phyloP scores from a whole-genome alignment of 1,284 basidiomycete species.

The Tremellales sp. region DNA sequence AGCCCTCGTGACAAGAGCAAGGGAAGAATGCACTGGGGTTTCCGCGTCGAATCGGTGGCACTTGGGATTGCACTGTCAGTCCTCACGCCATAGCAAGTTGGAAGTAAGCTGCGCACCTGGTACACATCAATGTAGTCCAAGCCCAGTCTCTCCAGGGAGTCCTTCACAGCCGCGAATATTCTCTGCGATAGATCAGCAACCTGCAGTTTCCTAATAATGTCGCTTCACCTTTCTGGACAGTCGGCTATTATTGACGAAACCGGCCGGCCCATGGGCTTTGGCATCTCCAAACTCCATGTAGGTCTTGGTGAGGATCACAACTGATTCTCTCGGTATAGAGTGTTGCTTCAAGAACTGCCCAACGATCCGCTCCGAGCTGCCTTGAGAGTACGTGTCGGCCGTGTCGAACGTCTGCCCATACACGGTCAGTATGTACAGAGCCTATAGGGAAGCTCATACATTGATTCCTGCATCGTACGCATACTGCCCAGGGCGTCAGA shows the following conservation, averaged over 20 bases:
- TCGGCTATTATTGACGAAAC: slow-evolving; percentile 51
- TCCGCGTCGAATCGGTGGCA: slow-evolving; percentile 49
- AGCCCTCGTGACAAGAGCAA: background rate
- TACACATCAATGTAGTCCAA: slow-evolving; percentile 64
- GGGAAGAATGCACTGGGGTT: slow-evolving; percentile 44
- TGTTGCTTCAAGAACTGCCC: slow-evolving; percentile 70
- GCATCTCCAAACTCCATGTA: slow-evolving; percentile 8
- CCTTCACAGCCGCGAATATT: slow-evolving; percentile 65
- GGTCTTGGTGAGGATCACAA: slow-evolving; percentile 72
- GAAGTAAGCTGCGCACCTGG: slow-evolving; percentile 8
- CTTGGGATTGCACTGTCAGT: background rate
- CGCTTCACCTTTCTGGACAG: slow-evolving; percentile 45
- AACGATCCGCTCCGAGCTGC: slow-evolving; percentile 66
- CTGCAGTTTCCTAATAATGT: background rate
- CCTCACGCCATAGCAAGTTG: background rate
- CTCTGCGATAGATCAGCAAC: slow-evolving; percentile 51
- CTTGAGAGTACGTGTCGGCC: slow-evolving; percentile 60
- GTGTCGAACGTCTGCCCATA: slow-evolving; percentile 32
- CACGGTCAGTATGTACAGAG: background rate
- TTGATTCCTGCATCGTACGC: slow-evolving; percentile 9
- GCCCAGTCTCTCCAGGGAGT: slow-evolving; percentile 60
- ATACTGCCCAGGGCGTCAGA: background rate
- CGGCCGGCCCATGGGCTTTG: slow-evolving; percentile 5
- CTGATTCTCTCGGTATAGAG: slow-evolving; percentile 64
- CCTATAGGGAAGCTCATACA: background rate